These are phyloP conservation scores for Lathyrus sativus DNA, from an alignment of 306 rosid species.

Conservation along the genomic window DNA sequence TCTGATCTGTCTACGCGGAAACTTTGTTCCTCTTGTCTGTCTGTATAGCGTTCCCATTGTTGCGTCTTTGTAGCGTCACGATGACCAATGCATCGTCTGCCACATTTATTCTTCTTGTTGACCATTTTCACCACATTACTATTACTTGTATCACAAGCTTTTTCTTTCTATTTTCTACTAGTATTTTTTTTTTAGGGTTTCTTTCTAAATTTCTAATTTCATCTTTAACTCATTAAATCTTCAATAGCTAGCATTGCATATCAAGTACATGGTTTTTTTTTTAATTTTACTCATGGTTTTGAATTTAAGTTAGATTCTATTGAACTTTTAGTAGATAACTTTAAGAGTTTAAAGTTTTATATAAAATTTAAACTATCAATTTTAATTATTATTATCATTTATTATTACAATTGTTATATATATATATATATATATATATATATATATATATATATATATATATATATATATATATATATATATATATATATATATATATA, in stretches of 20 bases:
- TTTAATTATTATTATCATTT: no score
- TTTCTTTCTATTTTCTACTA: not conserved
- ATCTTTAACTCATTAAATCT: not conserved
- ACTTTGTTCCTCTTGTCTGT: slow-evolving; percentile 38
- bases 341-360: no score
- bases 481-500: no score
- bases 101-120: slow-evolving; percentile 19
- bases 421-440: no score
- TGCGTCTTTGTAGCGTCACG: slow-evolving; percentile 73
- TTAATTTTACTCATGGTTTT: no score
- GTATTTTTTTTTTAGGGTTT: not conserved
- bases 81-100: slow-evolving; percentile 42
- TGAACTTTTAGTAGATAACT: no score
- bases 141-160: not conserved
- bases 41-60: slow-evolving; percentile 55
- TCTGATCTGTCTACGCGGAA: slow-evolving; percentile 87
- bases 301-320: no score
- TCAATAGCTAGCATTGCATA: not conserved
- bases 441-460: no score
- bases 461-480: no score
- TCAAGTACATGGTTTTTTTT: not conserved
- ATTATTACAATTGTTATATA: no score
- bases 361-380: no score
- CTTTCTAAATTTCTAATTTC: not conserved
- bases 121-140: slow-evolving; percentile 7